A percentile compares a stretch with the other conserved stretches of the same genome.
Conservation (phyloP, 2,329 filamentous ascomycete genomes). For the Botrytis fabae region DNA sequence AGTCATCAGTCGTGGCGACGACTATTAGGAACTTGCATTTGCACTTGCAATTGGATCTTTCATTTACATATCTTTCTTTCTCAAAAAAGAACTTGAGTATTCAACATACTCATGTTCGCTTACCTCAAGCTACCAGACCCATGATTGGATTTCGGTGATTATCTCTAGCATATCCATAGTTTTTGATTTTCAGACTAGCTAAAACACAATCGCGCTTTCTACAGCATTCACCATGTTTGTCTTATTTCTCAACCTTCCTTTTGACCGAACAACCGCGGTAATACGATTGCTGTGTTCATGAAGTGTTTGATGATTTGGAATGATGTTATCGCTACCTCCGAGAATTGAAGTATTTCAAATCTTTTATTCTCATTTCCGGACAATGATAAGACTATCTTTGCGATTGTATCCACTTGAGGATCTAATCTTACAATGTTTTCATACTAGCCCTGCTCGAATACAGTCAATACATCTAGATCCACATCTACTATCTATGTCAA, state of each 20-base stretch:
- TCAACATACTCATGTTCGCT: not conserved
- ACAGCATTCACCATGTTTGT: too few species aligned
- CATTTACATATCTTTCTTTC: not conserved
- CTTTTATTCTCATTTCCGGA: not conserved
- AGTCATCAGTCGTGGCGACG: slow-evolving; percentile 53
- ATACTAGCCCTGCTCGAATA: not conserved
- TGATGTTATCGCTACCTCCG: not conserved
- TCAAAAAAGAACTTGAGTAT: not conserved
- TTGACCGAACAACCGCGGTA: not conserved
- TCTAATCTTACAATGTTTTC: not conserved
- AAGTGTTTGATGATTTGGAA: slow-evolving; percentile 1
- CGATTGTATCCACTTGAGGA: not conserved
- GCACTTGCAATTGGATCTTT: not conserved
- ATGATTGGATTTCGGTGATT: not conserved
- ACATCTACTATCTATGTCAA: slow-evolving; percentile 4
- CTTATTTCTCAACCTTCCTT: not conserved
- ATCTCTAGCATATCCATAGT: not conserved
- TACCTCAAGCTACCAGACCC: not conserved
- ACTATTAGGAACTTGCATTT: slow-evolving; percentile 45
- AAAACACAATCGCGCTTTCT: not conserved
- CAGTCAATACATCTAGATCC: not conserved
- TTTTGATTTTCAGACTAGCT: not conserved
- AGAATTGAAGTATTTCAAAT: not conserved
- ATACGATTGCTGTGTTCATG: not conserved
- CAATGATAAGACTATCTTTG: not conserved